Percentiles rank a stretch among this genome's conserved stretches.
phyloP scores from a whole-genome alignment of 148 eudicot species.

The Salicornia ramosissima region DNA sequence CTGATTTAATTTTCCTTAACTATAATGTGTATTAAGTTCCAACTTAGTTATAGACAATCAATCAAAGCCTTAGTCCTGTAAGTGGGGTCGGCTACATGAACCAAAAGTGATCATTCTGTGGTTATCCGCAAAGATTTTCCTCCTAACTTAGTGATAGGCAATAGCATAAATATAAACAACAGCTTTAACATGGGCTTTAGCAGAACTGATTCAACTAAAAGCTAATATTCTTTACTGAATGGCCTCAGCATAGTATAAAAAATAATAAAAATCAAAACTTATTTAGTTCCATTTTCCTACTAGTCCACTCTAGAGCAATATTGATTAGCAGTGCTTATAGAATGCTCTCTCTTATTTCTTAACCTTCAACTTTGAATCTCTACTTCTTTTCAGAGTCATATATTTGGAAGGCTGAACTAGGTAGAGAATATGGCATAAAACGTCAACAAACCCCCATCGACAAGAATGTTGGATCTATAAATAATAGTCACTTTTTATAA shows the following conservation, averaged over 20 bases:
- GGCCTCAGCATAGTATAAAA: not conserved
- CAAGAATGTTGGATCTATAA: not conserved
- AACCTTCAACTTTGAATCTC: not conserved
- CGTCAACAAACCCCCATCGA: not conserved
- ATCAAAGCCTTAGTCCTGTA: no score
- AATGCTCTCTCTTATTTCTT: not conserved
- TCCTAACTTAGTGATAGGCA: no score
- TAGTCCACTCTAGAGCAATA: not conserved
- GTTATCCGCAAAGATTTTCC: no score
- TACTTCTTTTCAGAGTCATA: not conserved
- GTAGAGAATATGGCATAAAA: not conserved
- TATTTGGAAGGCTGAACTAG: not conserved
- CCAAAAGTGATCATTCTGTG: no score
- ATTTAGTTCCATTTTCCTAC: not conserved
- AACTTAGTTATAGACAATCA: no score
- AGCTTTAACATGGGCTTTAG: not conserved
- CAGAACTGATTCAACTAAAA: no score
- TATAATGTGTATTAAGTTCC: no score
- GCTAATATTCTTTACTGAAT: no score
- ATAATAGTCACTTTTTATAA: no score
- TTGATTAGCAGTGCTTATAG: not conserved
- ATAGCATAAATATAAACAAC: not conserved
- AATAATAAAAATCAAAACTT: no score
- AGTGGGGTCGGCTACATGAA: no score
- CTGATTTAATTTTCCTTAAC: no score